A percentile compares a stretch with the other conserved stretches of the same genome.
phyloP scores from a whole-genome alignment of 768 basidiomycete genomes.

The Hemileccinum impolitum region DNA sequence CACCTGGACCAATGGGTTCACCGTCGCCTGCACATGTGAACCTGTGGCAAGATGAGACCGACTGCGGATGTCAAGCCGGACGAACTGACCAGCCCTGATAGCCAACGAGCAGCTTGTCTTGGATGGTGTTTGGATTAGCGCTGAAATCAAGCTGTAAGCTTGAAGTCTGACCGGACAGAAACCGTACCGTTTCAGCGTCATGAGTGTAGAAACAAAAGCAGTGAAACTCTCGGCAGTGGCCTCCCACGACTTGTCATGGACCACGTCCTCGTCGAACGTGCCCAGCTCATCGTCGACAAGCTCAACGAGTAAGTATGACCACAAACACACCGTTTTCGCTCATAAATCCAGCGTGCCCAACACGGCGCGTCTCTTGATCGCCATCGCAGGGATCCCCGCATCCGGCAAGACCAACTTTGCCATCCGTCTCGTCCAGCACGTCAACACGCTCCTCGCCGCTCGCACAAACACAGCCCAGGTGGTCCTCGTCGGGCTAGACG shows the following conservation, averaged over 20 bases:
- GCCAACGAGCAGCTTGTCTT: conserved; percentile 80
- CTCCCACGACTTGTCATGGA: background rate
- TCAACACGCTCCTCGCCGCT: conserved; percentile 44
- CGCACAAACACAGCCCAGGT: conserved; percentile 31
- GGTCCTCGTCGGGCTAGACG: conserved; percentile 78
- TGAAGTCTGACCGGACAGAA: too few relatives aligned
- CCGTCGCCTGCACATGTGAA: conserved; percentile 73
- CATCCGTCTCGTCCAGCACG: conserved; percentile 46
- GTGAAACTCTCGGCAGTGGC: too few relatives aligned
- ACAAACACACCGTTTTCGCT: too few relatives aligned
- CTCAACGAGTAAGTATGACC: conserved; percentile 26
- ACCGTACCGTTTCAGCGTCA: too few relatives aligned
- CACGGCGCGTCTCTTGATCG: conserved; percentile 56
- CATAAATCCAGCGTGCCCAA: too few relatives aligned
- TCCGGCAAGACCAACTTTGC: conserved; percentile 85
- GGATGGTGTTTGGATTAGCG: conserved; percentile 72
- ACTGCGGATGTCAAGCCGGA: background rate
- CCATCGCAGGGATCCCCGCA: conserved; percentile 77
- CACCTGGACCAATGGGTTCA: conserved; percentile 60
- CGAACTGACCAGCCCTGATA: conserved; percentile 78
- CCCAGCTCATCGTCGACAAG: background rate
- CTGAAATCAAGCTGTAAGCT: conserved; percentile 25
- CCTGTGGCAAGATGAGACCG: conserved; percentile 37
- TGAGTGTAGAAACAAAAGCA: too few relatives aligned
- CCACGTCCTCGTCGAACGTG: background rate